Evolutionary conservation across 2,329 filamentous ascomycete species (phyloP).

Genomic region (Camillea tinctor): DNA sequence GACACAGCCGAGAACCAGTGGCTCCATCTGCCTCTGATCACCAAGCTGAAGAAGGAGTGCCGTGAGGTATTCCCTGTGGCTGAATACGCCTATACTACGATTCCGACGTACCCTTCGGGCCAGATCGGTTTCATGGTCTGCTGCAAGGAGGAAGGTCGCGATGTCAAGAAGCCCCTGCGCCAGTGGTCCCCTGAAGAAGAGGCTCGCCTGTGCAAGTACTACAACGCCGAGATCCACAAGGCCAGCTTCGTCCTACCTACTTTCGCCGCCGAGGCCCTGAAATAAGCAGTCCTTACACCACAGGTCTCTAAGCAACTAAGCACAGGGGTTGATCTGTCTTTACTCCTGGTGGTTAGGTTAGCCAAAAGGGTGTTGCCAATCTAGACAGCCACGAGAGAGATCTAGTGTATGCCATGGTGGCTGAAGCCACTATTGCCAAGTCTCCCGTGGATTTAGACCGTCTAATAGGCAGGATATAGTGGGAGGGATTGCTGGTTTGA

Average conservation of each 20-base stretch:
- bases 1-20: constrained; percentile 93
- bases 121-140: constrained; percentile 99
- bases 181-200: constrained; percentile 84
- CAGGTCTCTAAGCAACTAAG: background rate
- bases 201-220: constrained; percentile 91
- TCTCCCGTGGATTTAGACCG: background rate
- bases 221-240: constrained; percentile 95
- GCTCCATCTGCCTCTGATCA: constrained; percentile 93
- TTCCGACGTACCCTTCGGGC: constrained; percentile 97
- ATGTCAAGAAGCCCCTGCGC: constrained; percentile 84
- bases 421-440: background rate
- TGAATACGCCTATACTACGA: constrained; percentile 99
- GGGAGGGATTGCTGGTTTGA: background rate
- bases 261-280: constrained; percentile 79
- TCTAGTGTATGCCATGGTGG: background rate
- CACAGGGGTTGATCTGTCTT: background rate
- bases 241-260: constrained; percentile 90
- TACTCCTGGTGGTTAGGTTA: background rate
- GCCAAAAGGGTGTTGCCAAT: background rate
- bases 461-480: background rate
- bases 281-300: constrained; percentile 41
- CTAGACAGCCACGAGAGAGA: background rate
- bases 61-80: constrained; percentile 94
- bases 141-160: constrained; percentile 83
- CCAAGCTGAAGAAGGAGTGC: constrained; percentile 94